Conservation (phyloP, 164 flowering plant species). For the Nelumbo lutea region DNA sequence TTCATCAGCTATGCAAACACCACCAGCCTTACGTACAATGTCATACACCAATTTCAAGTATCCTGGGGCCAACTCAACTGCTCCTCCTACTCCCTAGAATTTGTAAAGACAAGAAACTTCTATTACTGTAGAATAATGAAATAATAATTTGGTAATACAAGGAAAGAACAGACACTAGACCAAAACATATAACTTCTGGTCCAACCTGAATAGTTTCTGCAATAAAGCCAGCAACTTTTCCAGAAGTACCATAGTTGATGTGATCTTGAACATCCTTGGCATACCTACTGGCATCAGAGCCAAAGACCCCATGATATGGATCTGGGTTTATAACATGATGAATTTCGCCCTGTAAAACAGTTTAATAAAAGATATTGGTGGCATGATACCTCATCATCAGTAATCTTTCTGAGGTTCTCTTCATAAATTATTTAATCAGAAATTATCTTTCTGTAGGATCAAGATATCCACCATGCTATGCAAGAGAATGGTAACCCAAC, state of each 20-base stretch:
- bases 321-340: constrained; percentile 95
- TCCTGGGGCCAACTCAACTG: constrained; percentile 95
- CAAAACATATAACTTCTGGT: neutral
- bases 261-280: constrained; percentile 93
- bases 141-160: neutral
- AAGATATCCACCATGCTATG: no score
- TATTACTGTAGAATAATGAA: neutral
- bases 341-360: constrained; percentile 73
- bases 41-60: constrained; percentile 86
- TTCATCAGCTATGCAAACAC: constrained; percentile 98
- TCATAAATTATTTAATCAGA: neutral
- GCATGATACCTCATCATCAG: neutral
- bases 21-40: constrained; percentile 87
- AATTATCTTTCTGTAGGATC: no score
- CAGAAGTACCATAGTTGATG: constrained; percentile 85
- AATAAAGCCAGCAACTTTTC: constrained; percentile 94
- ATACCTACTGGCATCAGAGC: constrained; percentile 64
- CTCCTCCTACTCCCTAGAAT: constrained; percentile 92
- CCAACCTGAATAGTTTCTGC: constrained; percentile 95
- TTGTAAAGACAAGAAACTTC: constrained; percentile 6
- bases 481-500: no score
- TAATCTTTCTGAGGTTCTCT: neutral
- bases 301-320: constrained; percentile 88
- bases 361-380: constrained; percentile 1
- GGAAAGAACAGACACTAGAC: neutral